Percentiles rank a stretch among this genome's conserved stretches.
Evolutionary conservation across 768 basidiomycete genomes (phyloP).

Genomic region (Xerocomellus dryophilus): DNA sequence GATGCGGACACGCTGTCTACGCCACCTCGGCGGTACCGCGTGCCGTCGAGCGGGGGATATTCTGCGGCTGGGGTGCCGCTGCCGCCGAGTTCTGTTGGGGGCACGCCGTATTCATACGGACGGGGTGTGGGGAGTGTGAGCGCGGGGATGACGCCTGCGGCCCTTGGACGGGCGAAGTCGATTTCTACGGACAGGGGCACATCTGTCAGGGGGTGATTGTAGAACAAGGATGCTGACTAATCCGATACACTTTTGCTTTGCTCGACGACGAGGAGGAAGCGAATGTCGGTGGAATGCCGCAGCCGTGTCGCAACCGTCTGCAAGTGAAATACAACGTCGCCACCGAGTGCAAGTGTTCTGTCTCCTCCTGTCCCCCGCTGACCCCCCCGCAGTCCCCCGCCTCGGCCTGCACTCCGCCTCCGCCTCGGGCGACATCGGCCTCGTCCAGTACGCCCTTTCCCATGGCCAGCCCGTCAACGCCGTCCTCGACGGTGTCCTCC

Average conservation of each 20-base stretch:
- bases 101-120: conserved; percentile 24
- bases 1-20: conserved; percentile 37
- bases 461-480: conserved; percentile 97
- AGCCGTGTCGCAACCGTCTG: conserved; percentile 35
- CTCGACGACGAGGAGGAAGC: conserved; percentile 8
- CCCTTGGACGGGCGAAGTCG: conserved; percentile 20
- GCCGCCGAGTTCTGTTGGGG: conserved; percentile 5
- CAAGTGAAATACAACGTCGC: conserved; percentile 53
- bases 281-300: conserved; percentile 29
- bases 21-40: conserved; percentile 25
- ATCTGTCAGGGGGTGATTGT: conserved; percentile 2
- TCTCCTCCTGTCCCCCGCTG: background rate
- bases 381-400: conserved; percentile 55
- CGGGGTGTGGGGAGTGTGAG: conserved; percentile 16
- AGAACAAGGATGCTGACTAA: conserved; percentile 17
- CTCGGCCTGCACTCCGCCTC: conserved; percentile 77
- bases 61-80: conserved; percentile 13
- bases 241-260: background rate
- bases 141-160: conserved; percentile 25
- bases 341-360: conserved; percentile 43
- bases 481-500: conserved; percentile 93
- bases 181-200: conserved; percentile 13
- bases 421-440: conserved; percentile 83
- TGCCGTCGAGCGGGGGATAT: conserved; percentile 19
- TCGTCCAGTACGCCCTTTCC: conserved; percentile 88